Evolutionary conservation across 306 rosid species (phyloP), one percentile per base, ranked within the genome.

Genomic region (Acacia acuminata): DNA sequence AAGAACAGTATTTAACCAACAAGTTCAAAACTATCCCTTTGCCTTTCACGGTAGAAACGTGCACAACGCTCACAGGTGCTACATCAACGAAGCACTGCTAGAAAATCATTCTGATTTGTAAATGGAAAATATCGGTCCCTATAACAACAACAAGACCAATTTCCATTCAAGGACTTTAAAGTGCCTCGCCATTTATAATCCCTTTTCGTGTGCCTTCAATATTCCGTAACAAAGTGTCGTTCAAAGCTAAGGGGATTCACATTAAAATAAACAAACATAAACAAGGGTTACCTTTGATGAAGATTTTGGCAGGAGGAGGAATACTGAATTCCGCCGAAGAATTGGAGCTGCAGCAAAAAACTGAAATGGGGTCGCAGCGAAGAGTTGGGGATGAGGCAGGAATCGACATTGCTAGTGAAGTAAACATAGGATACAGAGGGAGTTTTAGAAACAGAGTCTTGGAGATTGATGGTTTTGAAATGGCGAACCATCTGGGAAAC

Each of bases 261-360:
- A 36, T 34, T 36, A 19, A 68, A 69, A 69, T n/a, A 40, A 42
- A 40, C 17, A 22, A 71, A 22, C 14, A 71, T 22, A 24, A 42
- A 70, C 36, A 15, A 24, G 58, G 2, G 50, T 13, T 84, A 90
- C 91, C 93, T 84, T 86, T 88, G 42, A 90, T 73, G 72, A 82
- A 83, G 73, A 88, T 42, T 71, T 63, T 84, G 17, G 82, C 12
- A 4, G 82, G 71, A 79, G 85, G 82, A 84, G 71, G 22, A 7
- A 7, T 9, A 45, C 40, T 48, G 60, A 51, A 42, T 4, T 81
- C 63, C 5, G 30, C 24, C 12, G 84, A 74, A 79, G 87, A 64
- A 64, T 36, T 50, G 22, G 70, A 71, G 84, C 79, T 22, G 32
- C 32, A 24, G 64, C 64, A 68, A 63, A 68, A 44, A 36, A 15